Conservation (phyloP, 148 eudicot species). For the Silene uniflora region DNA sequence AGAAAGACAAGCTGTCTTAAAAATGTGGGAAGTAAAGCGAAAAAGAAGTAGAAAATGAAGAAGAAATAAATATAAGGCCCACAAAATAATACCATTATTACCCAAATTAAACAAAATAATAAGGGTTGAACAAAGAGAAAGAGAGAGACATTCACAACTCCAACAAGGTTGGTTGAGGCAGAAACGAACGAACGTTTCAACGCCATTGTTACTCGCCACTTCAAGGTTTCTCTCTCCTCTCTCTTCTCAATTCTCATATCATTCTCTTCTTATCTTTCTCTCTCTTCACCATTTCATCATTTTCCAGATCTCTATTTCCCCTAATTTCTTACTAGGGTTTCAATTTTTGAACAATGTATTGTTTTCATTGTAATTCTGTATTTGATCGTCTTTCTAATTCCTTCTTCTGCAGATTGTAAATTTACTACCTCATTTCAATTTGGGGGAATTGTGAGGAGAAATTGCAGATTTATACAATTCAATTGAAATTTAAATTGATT, state of each 20-base stretch:
- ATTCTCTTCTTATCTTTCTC: too few species aligned
- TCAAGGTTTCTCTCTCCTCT: slow-evolving; percentile 12
- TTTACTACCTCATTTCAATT: neutral
- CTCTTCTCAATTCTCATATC: too few species aligned
- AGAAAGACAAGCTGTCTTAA: too few species aligned
- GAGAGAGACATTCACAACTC: too few species aligned
- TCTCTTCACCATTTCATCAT: neutral
- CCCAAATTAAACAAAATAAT: neutral
- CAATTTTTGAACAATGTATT: neutral
- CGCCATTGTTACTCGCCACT: slow-evolving; percentile 44
- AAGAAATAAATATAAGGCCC: too few species aligned
- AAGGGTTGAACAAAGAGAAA: slow-evolving; percentile 6
- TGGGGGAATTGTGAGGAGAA: too few species aligned
- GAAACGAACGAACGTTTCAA: slow-evolving; percentile 27
- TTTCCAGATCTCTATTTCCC: neutral
- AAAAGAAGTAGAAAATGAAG: neutral
- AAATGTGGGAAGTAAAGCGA: neutral
- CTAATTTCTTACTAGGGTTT: neutral
- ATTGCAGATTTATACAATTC: too few species aligned
- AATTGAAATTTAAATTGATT: slow-evolving; percentile 27
- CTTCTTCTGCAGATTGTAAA: slow-evolving; percentile 20
- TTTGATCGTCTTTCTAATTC: neutral
- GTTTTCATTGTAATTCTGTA: neutral
- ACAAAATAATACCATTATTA: too few species aligned
- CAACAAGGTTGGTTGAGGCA: slow-evolving; percentile 18